Evolutionary conservation across 2,329 filamentous ascomycete species (phyloP), one percentile per base, ranked within the genome.

Genomic region (Aspergillus quadricinctus): DNA sequence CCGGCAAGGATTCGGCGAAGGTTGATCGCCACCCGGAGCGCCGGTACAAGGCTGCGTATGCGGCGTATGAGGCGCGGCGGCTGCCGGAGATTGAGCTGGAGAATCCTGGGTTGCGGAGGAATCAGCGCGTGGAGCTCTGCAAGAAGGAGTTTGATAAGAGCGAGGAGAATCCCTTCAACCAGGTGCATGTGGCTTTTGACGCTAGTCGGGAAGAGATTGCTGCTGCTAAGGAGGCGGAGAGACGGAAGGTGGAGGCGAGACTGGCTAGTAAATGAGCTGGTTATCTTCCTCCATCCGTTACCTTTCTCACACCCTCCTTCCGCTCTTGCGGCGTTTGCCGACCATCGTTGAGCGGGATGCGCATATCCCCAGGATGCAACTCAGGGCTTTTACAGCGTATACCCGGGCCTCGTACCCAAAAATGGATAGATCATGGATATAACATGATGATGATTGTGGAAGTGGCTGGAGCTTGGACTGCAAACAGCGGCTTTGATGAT

Each of bases 141-240:
- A 77, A 84, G 60, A 95, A 96, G 80, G 94, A 97, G 78, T 99
- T 97, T 73, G 89, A 96, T 75, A 95, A 91, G 80, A 89, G 89
- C 68, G 88, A 90, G 1, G 93, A 97, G 66, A 99, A 99, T 74
- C 94, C 94, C 14, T 94, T 96, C 78, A 96, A 96, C 77, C 90
- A 96, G 77, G 86, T 88, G 17, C 84, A 80, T 52, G 89, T 86
- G 2, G 74, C 80, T 3, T 95, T 91, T 76, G 90, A 99, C 74
- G 84, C 90, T 53, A 83, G 82, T 23, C 88, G 84, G 75, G 90
- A 91, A 3, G 93, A 99, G 67, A 67, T 96, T 48, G 80, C 80
- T 50, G 80, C 83, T 50, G 76, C 92, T 57, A 83, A 80, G 69
- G 78, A 85, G 45, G 74, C 81, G 54, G 90, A 96, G 78, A 87